Conservation (phyloP, 352 stramenopile species). For the Phytopythium vexans region DNA sequence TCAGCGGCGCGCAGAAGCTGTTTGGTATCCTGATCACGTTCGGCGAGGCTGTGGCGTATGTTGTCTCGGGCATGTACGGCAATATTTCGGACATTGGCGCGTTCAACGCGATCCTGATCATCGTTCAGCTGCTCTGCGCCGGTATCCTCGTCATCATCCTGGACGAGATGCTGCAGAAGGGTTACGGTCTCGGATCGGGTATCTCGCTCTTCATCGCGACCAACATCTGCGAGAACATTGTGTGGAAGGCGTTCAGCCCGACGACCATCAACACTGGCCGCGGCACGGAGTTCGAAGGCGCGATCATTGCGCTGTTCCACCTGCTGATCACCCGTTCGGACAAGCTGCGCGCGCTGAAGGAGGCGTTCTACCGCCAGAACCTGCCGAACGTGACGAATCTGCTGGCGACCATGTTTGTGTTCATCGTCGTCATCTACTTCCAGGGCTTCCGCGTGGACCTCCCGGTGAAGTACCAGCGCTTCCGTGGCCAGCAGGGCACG, state of each 20-base stretch:
- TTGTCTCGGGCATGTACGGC: constrained; percentile 99
- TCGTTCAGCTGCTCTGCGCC: constrained; percentile 97
- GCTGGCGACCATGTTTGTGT: constrained; percentile 98
- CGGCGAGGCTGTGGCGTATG: constrained; percentile 98
- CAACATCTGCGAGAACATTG: constrained; percentile 99
- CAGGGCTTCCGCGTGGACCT: constrained; percentile 95
- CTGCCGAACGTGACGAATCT: constrained; percentile 99
- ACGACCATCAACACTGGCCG: constrained; percentile 99
- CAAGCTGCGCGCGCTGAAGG: constrained; percentile 97
- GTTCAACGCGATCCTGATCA: constrained; percentile 99
- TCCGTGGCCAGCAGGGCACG: constrained; percentile 97
- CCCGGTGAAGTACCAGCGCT: constrained; percentile 98
- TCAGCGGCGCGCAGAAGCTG: constrained; percentile 98
- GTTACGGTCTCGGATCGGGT: constrained; percentile 97
- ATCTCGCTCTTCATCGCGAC: constrained; percentile 99
- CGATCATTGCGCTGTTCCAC: constrained; percentile 99
- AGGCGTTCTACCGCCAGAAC: constrained; percentile 99
- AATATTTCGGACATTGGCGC: constrained; percentile 97
- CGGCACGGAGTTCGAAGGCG: constrained; percentile 99
- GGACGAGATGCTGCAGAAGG: constrained; percentile 99
- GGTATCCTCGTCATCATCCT: constrained; percentile 99
- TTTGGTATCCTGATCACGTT: constrained; percentile 99
- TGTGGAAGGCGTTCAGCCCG: constrained; percentile 99
- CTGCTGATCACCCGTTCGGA: constrained; percentile 97
- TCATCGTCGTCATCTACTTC: constrained; percentile 99